phyloP scores from a whole-genome alignment of 75 land plant species.

The Cunninghamia lanceolata region DNA sequence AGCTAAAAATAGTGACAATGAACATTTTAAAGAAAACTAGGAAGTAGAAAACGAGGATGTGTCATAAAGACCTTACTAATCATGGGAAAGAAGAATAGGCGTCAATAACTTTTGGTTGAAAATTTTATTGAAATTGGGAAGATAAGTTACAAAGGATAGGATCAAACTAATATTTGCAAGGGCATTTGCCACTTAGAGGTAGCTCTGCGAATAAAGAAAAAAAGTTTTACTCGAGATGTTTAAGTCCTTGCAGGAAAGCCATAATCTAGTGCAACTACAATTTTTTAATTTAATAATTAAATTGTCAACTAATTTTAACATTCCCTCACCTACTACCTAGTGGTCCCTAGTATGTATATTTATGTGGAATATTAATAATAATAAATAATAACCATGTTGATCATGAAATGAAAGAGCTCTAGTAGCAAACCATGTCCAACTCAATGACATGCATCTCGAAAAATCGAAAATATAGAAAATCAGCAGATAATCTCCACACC shows the following conservation, averaged over 20 bases:
- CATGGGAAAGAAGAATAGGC: background rate
- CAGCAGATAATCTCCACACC: background rate
- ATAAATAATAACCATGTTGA: background rate
- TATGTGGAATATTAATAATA: background rate
- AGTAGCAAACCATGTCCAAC: background rate
- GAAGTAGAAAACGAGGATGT: background rate
- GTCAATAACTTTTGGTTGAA: background rate
- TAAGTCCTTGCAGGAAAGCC: background rate
- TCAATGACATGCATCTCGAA: background rate
- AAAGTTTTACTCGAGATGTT: background rate
- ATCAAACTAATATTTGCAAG: background rate
- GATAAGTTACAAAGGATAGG: background rate
- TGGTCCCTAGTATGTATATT: background rate
- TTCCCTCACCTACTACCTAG: background rate
- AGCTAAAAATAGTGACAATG: background rate
- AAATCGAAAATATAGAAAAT: background rate
- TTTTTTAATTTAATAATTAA: background rate
- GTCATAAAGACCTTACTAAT: background rate
- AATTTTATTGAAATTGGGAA: background rate
- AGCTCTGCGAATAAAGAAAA: background rate
- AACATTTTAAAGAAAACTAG: background rate
- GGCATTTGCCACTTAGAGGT: background rate
- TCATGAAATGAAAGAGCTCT: background rate
- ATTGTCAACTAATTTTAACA: background rate
- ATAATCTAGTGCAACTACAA: constrained; percentile 1